A percentile compares a stretch with the other conserved stretches of the same genome.
These are phyloP conservation scores for Adiantum capillusveneris DNA, from an alignment of 75 land plant species.

Conservation along the genomic window DNA sequence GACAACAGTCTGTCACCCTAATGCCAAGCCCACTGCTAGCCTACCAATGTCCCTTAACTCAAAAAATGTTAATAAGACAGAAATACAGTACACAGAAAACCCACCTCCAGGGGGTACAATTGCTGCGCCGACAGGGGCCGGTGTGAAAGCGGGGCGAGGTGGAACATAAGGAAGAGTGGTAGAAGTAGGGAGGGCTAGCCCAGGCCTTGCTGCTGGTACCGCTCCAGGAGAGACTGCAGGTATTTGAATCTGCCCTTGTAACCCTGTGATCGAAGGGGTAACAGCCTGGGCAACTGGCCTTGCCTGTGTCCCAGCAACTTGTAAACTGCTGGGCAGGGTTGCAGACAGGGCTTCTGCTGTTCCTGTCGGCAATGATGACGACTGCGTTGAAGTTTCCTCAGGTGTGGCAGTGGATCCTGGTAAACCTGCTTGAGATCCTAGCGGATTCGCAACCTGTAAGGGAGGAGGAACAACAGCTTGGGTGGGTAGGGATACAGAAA, in stretches of 20 bases:
- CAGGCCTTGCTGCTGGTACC: neutral
- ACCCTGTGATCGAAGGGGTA: neutral
- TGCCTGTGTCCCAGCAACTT: no score
- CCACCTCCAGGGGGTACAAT: slow-evolving; percentile 5
- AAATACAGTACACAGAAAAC: neutral
- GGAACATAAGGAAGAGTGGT: no score
- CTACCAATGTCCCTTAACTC: neutral
- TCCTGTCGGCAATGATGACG: neutral
- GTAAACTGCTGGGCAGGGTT: no score
- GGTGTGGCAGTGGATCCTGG: neutral
- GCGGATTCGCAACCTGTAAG: no score
- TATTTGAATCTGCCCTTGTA: neutral
- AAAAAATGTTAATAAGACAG: neutral
- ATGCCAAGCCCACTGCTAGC: slow-evolving; percentile 8
- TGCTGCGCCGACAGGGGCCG: neutral
- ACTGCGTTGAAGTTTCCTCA: neutral
- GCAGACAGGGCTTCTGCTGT: neutral
- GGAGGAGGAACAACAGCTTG: neutral
- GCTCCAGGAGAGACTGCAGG: neutral
- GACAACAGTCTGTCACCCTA: slow-evolving; percentile 37
- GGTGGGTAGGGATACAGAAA: neutral
- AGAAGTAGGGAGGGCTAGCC: neutral
- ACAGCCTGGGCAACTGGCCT: neutral
- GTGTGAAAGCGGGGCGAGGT: neutral
- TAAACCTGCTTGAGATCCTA: no score